Base-by-base conservation (phyloP, 2,329 filamentous ascomycete genomes). In the Pyricularia pennisetigena region DNA sequence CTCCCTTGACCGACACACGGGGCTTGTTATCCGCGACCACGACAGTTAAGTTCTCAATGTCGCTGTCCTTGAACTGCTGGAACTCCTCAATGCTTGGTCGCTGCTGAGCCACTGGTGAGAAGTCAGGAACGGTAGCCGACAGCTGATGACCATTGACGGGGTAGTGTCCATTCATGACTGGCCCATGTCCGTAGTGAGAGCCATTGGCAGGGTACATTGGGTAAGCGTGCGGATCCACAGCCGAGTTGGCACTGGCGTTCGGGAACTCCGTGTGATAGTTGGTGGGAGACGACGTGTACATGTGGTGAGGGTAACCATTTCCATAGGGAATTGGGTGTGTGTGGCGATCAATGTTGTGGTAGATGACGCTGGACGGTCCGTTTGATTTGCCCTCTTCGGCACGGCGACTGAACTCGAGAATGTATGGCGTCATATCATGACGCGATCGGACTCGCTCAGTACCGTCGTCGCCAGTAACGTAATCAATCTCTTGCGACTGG, bases 361-460 rank as follows among this genome's bases (percentile, higher is more conserved):
- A 74, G 67, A 74, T 75, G 70, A 74, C 78, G 59, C 77, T 80
- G 62, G 77, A 76, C 32, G 85, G 85, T 3, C 93, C 93, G 23
- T 90, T 85, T 73, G 90, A 91, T 75, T 90, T 91, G 57, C 91
- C 92, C 24, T 86, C 84, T 61, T 88, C 83, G 72, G 93, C 88
- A 70, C 94, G 89, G 70, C 92, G 86, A 14, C 88, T 85, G 74
- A 88, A 83, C 1, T 86, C 85, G 69, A 96, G 79, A 24, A 97
- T 86, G 83, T 92, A 98, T 72, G 89, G 87, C 72, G 90, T 84
- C 92, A 93, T 97, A 29, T 87, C 88, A 24, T 92, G 85, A 29
- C 86, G 85, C 69, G 88, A 86, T 67, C 95, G 90, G 64, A 98
- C 77, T 62, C 93, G 86, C 76, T 97, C 93, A 66, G 89, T 81